Percentiles rank a stretch among this genome's conserved stretches.
phyloP scores from a whole-genome alignment of 2,329 filamentous ascomycete species.

The Ophiocordyceps camponoti-floridani region DNA sequence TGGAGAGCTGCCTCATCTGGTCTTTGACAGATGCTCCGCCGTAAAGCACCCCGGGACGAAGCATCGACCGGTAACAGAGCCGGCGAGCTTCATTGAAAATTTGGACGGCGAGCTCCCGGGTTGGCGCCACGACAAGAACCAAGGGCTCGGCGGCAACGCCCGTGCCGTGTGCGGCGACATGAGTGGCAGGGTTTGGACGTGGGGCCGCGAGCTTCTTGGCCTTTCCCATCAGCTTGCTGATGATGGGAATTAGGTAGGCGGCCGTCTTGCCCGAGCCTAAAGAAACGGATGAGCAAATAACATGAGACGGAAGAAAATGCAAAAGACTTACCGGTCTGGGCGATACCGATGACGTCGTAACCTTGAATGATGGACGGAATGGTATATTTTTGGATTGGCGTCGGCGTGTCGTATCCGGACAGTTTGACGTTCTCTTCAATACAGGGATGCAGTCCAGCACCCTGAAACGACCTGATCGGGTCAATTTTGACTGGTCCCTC shows the following conservation, averaged over 20 bases:
- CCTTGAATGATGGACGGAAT: slow-evolving; percentile 64
- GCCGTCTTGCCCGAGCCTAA: slow-evolving; percentile 91
- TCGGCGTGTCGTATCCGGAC: slow-evolving; percentile 53
- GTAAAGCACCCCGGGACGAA: slow-evolving; percentile 79
- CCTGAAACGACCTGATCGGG: slow-evolving; percentile 42
- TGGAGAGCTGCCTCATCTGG: slow-evolving; percentile 55
- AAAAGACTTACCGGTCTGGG: slow-evolving; percentile 63
- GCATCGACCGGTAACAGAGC: slow-evolving; percentile 85
- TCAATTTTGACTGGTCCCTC: slow-evolving; percentile 34
- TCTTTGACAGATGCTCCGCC: slow-evolving; percentile 58
- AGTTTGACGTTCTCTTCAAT: slow-evolving; percentile 64
- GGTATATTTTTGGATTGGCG: slow-evolving; percentile 74
- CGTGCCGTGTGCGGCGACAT: slow-evolving; percentile 25
- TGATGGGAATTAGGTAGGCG: slow-evolving; percentile 73
- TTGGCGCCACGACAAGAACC: slow-evolving; percentile 70
- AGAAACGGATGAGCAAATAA: not conserved
- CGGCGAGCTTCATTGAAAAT: slow-evolving; percentile 91
- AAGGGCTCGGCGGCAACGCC: slow-evolving; percentile 64
- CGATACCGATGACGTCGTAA: slow-evolving; percentile 71
- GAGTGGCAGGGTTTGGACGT: slow-evolving; percentile 47
- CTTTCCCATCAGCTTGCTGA: slow-evolving; percentile 91
- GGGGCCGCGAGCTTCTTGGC: slow-evolving; percentile 70
- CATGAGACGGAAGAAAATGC: not conserved
- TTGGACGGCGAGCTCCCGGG: slow-evolving; percentile 78
- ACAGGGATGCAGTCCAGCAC: slow-evolving; percentile 70